Evolutionary conservation across 1,139 yeast genomes (phyloP), one percentile per base, ranked within the genome.

Genomic region (Yamadazyma trypodendri): DNA sequence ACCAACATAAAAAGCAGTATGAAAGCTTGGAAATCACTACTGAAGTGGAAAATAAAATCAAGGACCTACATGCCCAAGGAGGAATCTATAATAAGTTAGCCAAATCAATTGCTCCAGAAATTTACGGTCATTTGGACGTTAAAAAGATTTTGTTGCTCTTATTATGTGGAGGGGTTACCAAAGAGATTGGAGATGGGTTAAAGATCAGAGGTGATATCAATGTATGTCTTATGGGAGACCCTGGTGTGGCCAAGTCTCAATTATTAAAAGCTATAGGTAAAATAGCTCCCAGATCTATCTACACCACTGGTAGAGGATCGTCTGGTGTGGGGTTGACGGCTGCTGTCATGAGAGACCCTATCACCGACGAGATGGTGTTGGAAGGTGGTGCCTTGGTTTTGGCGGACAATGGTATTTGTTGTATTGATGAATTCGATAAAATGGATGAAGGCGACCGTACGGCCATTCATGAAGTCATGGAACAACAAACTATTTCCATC

Each of bases 241-340:
- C 99, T 28, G 98, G 98, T 73, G 98, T 94, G 40, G 99, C 99
- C 54, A 94, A 94, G 63, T 92, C 98, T 1, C 99, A 94, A 72
- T 72, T 94, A 54, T 72, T 94, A 46, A 92, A 92, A 60, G 87
- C 95, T 24, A 87, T 94, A 46, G 77, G 90, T 40, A 89, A 90
- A 54, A 87, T 94, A 35, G 95, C 98, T 1, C 98, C 99, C 21
- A 77, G 98, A 58, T 95, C 96, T 35, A 95, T 94, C 28, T 94
- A 94, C 63, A 94, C 99, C 7, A 94, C 98, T 1, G 99, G 99
- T 67, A 79, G 96, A 57, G 99, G 99, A 59, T 89, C 97, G 5
- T 92, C 98, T 0, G 99, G 98, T 39, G 99, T 94, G 34, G 99
- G 99, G 65, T 74, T 94, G 54, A 94, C 99, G 2, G 99, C 99